Conservation (phyloP, 1,139 yeast species). For the Casaregolazyma suthepensis region DNA sequence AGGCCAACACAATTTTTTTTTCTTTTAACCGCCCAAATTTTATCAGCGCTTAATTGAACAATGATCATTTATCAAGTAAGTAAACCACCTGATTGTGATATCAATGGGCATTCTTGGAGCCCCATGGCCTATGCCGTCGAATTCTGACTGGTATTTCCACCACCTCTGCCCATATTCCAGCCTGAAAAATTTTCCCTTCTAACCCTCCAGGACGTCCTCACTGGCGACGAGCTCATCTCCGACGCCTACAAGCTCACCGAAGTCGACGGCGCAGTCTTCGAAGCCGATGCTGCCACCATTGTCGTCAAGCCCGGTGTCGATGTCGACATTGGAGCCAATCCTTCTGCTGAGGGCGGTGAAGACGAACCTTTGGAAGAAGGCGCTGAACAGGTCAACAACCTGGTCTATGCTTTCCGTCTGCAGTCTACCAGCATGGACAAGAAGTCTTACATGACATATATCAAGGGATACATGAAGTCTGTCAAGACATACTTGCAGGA, state of each 20-base stretch:
- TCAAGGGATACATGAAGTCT: constrained; percentile 97
- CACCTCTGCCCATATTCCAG: not conserved
- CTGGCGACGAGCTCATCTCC: constrained; percentile 89
- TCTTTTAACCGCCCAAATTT: not conserved
- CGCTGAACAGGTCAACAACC: constrained; percentile 89
- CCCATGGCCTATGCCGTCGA: not conserved
- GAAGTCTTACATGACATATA: constrained; percentile 91
- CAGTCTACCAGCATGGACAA: constrained; percentile 94
- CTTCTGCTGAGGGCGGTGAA: constrained; percentile 93
- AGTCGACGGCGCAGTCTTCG: constrained; percentile 89
- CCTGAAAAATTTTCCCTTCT: not conserved
- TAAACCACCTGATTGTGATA: not conserved
- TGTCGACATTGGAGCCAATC: constrained; percentile 98
- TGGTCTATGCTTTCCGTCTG: constrained; percentile 97
- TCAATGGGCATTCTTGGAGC: not conserved
- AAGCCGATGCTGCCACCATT: constrained; percentile 94
- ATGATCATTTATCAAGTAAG: constrained; percentile 31
- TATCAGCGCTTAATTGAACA: constrained; percentile 11
- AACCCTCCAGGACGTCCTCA: constrained; percentile 59
- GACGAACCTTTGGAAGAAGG: constrained; percentile 78
- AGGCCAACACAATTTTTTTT: not conserved
- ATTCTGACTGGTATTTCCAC: not conserved
- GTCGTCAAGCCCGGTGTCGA: constrained; percentile 77
- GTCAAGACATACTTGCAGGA: constrained; percentile 87
- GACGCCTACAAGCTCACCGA: constrained; percentile 88